Conservation (phyloP, 768 basidiomycete genomes). For the Lactifluus volemus region DNA sequence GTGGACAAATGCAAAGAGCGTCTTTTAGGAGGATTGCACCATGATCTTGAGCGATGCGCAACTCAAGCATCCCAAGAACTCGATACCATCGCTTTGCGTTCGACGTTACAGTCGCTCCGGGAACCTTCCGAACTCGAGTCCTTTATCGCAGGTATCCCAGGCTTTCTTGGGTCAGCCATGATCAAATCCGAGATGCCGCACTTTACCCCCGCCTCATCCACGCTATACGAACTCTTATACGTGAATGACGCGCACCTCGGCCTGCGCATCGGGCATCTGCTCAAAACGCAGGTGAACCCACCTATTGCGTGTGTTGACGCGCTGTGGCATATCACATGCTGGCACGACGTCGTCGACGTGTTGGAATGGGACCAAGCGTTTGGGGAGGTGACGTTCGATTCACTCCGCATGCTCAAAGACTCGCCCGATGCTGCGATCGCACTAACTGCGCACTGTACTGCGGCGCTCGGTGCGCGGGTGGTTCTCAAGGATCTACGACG, state of each 20-base stretch:
- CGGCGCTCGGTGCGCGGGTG: background rate
- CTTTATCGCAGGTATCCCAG: constrained; percentile 5
- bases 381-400: too few relatives aligned
- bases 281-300: background rate
- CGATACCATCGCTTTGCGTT: background rate
- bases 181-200: background rate
- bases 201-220: background rate
- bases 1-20: background rate
- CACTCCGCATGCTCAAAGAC: background rate
- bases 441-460: background rate
- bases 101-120: constrained; percentile 9
- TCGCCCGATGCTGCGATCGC: constrained; percentile 1
- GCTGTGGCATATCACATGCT: constrained; percentile 4
- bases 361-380: constrained; percentile 1
- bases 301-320: constrained; percentile 1
- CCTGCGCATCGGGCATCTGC: constrained; percentile 8
- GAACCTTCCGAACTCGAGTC: constrained; percentile 8
- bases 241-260: background rate
- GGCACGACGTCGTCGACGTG: background rate
- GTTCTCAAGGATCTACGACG: constrained; percentile 3
- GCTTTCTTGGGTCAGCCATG: background rate
- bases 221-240: background rate
- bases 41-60: background rate
- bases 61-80: background rate
- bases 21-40: background rate